Conservation (phyloP, 768 basidiomycete genomes). For the Megacollybia marginata region DNA sequence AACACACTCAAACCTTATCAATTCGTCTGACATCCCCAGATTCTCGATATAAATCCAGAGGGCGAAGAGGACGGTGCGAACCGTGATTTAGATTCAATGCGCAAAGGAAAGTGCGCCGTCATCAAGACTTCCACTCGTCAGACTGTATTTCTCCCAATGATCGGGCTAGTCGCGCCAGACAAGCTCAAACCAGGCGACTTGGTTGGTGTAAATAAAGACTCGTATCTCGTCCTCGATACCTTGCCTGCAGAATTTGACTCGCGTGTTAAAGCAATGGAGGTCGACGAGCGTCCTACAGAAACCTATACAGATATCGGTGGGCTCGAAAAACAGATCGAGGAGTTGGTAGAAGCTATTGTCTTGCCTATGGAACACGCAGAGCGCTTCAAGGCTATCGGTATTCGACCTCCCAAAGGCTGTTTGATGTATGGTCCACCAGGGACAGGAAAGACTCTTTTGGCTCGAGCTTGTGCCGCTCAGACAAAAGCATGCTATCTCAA, state of each 20-base stretch:
- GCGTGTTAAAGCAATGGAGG: slow-evolving; percentile 99
- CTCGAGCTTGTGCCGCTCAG: slow-evolving; percentile 95
- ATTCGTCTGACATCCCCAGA: slow-evolving; percentile 39
- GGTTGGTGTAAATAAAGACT: slow-evolving; percentile 99
- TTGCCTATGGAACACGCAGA: slow-evolving; percentile 98
- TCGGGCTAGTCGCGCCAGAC: slow-evolving; percentile 93
- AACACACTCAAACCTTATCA: slow-evolving; percentile 11
- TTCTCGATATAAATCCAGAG: slow-evolving; percentile 91
- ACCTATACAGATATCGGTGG: slow-evolving; percentile 97
- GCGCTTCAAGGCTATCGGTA: slow-evolving; percentile 97
- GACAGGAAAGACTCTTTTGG: slow-evolving; percentile 96
- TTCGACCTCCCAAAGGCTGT: slow-evolving; percentile 95
- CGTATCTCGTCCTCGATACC: slow-evolving; percentile 92
- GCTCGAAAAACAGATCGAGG: slow-evolving; percentile 98
- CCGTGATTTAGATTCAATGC: slow-evolving; percentile 91
- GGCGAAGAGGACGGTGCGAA: slow-evolving; percentile 93
- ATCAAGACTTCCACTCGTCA: slow-evolving; percentile 99
- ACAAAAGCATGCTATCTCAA: slow-evolving; percentile 98
- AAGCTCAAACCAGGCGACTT: slow-evolving; percentile 87
- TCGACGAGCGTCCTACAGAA: slow-evolving; percentile 96
- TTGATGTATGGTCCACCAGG: slow-evolving; percentile 99
- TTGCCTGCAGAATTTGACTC: slow-evolving; percentile 97
- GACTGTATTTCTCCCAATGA: slow-evolving; percentile 96
- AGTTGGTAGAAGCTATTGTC: slow-evolving; percentile 96
- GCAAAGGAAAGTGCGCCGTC: slow-evolving; percentile 96